Percentiles rank a stretch among this genome's conserved stretches.
Evolutionary conservation across 495 filamentous ascomycete genomes (phyloP).

Genomic region (Mytilinidion resinicola): DNA sequence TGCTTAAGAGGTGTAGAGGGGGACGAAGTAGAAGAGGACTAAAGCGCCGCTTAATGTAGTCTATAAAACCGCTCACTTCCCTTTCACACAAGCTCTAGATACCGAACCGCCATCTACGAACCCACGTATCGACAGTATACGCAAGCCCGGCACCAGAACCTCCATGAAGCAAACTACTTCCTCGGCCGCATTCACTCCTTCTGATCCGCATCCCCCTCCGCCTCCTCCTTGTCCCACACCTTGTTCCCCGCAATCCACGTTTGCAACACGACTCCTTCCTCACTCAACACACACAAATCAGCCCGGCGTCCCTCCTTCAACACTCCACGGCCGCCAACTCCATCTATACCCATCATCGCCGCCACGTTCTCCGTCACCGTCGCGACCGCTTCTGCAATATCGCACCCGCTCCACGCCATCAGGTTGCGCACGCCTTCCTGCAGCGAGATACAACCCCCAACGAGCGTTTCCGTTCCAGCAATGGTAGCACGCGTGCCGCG

Average conservation of each 20-base stretch:
- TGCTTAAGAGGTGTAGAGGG: no score
- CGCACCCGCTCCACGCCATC: conserved; percentile 40
- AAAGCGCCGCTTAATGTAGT: no score
- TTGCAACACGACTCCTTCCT: conserved; percentile 40
- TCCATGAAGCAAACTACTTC: not conserved
- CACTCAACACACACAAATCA: conserved; percentile 44
- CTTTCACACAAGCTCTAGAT: no score
- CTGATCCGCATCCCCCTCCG: not conserved
- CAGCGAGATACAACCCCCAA: conserved; percentile 41
- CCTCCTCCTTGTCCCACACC: conserved; percentile 35
- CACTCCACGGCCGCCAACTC: conserved; percentile 31
- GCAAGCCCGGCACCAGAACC: no score
- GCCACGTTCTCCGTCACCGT: conserved; percentile 47
- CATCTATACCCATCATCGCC: conserved; percentile 39
- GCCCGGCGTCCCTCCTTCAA: conserved; percentile 41
- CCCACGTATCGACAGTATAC: no score
- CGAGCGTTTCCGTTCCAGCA: conserved; percentile 34
- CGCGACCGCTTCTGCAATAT: conserved; percentile 40
- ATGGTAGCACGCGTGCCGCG: conserved; percentile 39
- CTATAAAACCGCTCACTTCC: no score
- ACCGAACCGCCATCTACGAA: no score
- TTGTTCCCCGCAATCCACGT: conserved; percentile 45
- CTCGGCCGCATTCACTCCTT: no score
- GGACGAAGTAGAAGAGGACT: no score
- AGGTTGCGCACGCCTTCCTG: conserved; percentile 43